A percentile compares a stretch with the other conserved stretches of the same genome.
Conservation (phyloP, 176 grass and related monocot genomes). For the Bolboschoenus planiculmis region DNA sequence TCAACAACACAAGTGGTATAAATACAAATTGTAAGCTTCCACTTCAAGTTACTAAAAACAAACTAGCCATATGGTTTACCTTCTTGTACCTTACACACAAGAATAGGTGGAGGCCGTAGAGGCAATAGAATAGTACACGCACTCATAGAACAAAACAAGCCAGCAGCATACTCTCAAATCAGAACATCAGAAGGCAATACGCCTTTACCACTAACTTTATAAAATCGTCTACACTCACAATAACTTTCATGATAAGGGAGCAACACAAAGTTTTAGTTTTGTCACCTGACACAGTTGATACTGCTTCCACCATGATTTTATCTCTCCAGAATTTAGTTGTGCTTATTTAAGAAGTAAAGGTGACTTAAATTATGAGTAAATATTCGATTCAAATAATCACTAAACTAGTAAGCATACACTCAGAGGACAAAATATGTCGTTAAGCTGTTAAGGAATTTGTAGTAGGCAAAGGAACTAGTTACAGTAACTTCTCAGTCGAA, state of each 20-base stretch:
- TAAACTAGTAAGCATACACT: background rate
- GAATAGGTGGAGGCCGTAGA: background rate
- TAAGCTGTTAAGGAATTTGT: background rate
- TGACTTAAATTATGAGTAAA: background rate
- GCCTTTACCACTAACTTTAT: background rate
- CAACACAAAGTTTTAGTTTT: background rate
- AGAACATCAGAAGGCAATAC: background rate
- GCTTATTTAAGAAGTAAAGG: background rate
- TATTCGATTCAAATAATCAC: background rate
- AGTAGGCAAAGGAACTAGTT: background rate
- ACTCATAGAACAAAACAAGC: background rate
- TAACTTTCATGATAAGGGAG: background rate
- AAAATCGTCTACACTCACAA: background rate
- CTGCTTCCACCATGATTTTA: background rate
- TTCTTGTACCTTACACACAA: background rate
- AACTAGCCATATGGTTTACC: background rate
- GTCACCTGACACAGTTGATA: background rate
- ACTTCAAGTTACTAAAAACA: background rate
- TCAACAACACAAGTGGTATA: background rate
- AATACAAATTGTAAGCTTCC: conserved; percentile 5
- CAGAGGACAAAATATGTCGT: background rate
- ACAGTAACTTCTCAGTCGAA: background rate
- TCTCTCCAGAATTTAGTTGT: background rate
- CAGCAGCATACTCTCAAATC: background rate
- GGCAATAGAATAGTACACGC: background rate